phyloP scores from a whole-genome alignment of 805 yeast genomes.

The Starmera pachycereana region DNA sequence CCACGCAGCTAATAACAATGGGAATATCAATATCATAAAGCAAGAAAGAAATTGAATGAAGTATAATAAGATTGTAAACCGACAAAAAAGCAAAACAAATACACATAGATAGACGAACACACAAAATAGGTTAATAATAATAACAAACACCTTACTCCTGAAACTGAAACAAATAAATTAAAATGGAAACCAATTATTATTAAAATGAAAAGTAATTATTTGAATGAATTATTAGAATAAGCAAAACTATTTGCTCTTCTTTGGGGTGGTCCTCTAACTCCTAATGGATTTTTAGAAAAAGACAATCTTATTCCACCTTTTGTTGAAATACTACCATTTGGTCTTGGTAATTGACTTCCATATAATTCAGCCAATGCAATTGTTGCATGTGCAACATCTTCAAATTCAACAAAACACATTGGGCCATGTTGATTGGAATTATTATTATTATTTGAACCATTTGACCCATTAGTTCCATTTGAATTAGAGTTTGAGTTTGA shows the following conservation, averaged over 20 bases:
- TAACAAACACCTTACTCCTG: too few relatives aligned
- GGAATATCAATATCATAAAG: too few relatives aligned
- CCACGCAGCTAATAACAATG: too few relatives aligned
- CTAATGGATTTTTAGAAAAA: conserved; percentile 92
- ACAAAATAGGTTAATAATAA: too few relatives aligned
- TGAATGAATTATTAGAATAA: conserved; percentile 2
- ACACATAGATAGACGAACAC: too few relatives aligned
- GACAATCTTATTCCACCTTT: conserved; percentile 94
- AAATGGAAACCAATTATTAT: too few relatives aligned
- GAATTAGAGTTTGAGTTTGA: conserved; percentile 9
- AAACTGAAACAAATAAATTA: too few relatives aligned
- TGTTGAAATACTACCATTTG: conserved; percentile 45
- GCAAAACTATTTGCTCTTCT: conserved; percentile 27
- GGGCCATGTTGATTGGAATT: conserved; percentile 67
- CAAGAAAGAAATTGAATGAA: too few relatives aligned
- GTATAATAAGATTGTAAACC: too few relatives aligned
- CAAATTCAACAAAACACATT: conserved; percentile 99
- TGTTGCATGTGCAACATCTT: conserved; percentile 89
- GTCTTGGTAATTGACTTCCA: conserved; percentile 83
- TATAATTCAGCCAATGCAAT: conserved; percentile 88
- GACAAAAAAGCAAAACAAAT: too few relatives aligned
- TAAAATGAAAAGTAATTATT: too few relatives aligned
- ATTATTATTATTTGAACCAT: neutral
- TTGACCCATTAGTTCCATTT: too few relatives aligned
- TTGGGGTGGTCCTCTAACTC: conserved; percentile 71